Percentiles rank a stretch among this genome's conserved stretches.
Evolutionary conservation across 192 early-diverging fungal genomes (phyloP).

Genomic region (Backusella psychrophila): DNA sequence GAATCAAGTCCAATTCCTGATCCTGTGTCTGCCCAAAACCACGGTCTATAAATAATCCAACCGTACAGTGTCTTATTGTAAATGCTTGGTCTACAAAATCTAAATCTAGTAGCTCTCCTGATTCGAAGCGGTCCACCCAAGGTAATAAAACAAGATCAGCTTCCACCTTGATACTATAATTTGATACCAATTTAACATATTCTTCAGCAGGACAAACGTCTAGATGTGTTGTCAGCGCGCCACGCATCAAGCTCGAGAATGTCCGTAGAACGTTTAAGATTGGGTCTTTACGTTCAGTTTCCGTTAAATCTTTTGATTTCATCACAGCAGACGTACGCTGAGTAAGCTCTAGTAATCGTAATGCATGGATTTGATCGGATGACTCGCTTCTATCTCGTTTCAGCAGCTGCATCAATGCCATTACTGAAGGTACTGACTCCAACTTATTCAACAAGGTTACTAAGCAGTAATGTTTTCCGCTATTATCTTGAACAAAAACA

Average conservation of each 20-base stretch:
- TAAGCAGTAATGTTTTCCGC: conserved; percentile 21
- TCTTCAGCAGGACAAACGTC: conserved; percentile 57
- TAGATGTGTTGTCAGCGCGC: conserved; percentile 54
- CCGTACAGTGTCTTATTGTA: conserved; percentile 34
- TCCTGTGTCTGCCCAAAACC: conserved; percentile 55
- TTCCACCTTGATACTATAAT: conserved; percentile 46
- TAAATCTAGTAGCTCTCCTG: not conserved
- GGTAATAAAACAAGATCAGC: conserved; percentile 70
- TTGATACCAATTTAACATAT: conserved; percentile 64
- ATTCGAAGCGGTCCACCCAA: not conserved
- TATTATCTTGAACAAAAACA: not conserved
- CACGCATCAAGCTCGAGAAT: conserved; percentile 70
- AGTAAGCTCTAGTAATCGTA: conserved; percentile 76
- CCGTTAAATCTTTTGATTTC: conserved; percentile 61
- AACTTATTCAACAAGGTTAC: conserved; percentile 60
- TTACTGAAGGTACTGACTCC: conserved; percentile 64
- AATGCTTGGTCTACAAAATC: conserved; percentile 14
- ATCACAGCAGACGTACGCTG: conserved; percentile 81
- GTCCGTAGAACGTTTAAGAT: conserved; percentile 80
- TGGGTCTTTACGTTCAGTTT: conserved; percentile 65
- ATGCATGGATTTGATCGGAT: conserved; percentile 43
- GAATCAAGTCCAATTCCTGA: not conserved
- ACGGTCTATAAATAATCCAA: conserved; percentile 68
- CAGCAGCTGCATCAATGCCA: conserved; percentile 61
- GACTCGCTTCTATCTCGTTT: conserved; percentile 7